Base-by-base conservation (phyloP, 257 asterid species). In the Nicotiana attenuata region DNA sequence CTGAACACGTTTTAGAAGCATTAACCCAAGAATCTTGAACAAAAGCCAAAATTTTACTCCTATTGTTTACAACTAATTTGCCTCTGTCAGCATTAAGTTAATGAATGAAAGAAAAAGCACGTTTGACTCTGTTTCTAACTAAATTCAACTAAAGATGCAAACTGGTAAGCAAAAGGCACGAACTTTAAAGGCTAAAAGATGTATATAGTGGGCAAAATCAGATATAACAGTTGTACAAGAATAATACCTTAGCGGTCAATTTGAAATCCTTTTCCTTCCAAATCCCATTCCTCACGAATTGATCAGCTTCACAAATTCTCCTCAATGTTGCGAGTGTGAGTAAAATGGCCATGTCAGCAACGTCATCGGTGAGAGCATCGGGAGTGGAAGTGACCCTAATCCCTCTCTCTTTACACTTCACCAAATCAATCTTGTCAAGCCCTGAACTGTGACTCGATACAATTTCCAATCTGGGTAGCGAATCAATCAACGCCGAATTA, bases 311-410 rank as follows among this genome's bases (percentile, higher is more conserved):
- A 85, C 91, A 87, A 26, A 93, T 86, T 85, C 81, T 91, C 87
- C 96, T 85, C 84, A 89, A 65, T 9, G 90, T 84, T n/a, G 97
- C 91, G 38, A 90, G 66, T 13, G 87, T 85, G 84, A 93, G 80
- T 22, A 89, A 90, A 19, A 93, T 86, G 0, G 96, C 94, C 52
- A 84, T 66, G 81, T 93, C 93, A 57, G 96, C 96, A 53, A 90
- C 93, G 69, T 91, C 93, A 22, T 87, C 84, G 2, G 93, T 88
- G 78, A 87, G 65, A 33, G 86, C 87, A 78, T 87, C 90, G 28
- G 96, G 96, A 63, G 92, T 87, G 85, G 88, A 88, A 35, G 92
- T 86, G 63, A 90, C 96, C 76, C 88, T 83, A 50, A 91, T 91
- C 26, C 93, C 93, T 88, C 81, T 91, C 79, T 82, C 85, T 75